A percentile compares a stretch with the other conserved stretches of the same genome.
Conservation (phyloP, 2,329 filamentous ascomycete species). For the Colletotrichum gigasporum region DNA sequence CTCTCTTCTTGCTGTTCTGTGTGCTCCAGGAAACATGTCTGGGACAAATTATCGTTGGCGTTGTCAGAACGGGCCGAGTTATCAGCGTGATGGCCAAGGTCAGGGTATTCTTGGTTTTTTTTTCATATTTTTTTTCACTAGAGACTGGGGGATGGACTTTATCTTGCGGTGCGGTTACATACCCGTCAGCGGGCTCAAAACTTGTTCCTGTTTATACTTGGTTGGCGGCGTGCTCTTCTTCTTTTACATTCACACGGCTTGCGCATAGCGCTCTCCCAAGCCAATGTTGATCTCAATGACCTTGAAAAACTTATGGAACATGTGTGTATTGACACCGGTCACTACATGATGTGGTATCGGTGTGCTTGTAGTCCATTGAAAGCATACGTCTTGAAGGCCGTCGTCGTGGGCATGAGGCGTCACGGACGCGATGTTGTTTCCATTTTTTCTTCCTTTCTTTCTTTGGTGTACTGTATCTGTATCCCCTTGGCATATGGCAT, state of each 20-base stretch:
- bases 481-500: no score
- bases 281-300: no score
- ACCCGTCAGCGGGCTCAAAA: slow-evolving; percentile 2
- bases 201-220: slow-evolving; percentile 13
- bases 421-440: no score
- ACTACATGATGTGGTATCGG: no score
- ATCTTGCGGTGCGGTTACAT: slow-evolving; percentile 1
- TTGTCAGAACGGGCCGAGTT: not conserved
- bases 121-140: not conserved
- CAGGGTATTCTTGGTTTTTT: not conserved
- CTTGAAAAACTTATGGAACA: no score
- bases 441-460: no score
- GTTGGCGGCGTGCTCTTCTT: slow-evolving; percentile 10
- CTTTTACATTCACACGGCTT: slow-evolving; percentile 7
- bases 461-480: no score
- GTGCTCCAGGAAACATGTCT: not conserved
- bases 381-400: no score
- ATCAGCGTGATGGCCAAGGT: not conserved
- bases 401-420: no score
- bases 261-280: slow-evolving; percentile 9
- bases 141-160: not conserved
- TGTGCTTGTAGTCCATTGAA: no score
- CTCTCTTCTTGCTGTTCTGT: not conserved
- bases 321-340: no score
- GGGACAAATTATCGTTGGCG: not conserved